Conservation (phyloP, 1,139 yeast genomes). For the Pichia sp. region DNA sequence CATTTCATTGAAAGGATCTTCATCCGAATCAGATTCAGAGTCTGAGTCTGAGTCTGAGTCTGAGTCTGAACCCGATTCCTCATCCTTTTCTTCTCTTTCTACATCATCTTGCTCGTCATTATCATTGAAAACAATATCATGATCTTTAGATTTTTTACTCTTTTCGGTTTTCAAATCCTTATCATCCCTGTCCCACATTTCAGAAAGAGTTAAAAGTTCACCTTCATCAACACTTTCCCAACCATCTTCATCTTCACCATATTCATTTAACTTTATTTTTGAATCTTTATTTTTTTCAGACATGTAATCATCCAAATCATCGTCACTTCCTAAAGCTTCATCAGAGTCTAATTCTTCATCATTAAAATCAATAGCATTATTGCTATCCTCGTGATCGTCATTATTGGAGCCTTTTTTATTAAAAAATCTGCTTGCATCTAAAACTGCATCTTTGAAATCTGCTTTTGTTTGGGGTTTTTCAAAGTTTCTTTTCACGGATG, state of each 20-base stretch:
- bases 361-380: conserved; percentile 35
- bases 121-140: conserved; percentile 30
- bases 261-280: conserved; percentile 27
- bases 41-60: conserved; percentile 26
- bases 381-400: conserved; percentile 22
- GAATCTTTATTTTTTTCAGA: conserved; percentile 21
- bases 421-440: conserved; percentile 29
- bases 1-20: conserved; percentile 27
- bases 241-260: conserved; percentile 40
- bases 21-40: conserved; percentile 26
- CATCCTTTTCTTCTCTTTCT: conserved; percentile 21
- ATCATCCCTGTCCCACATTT: conserved; percentile 84
- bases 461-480: conserved; percentile 10
- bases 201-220: conserved; percentile 70
- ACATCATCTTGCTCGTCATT: conserved; percentile 28
- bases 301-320: conserved; percentile 55
- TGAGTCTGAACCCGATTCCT: conserved; percentile 21
- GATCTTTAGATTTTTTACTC: conserved; percentile 14
- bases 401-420: conserved; percentile 20
- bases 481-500: conserved; percentile 13
- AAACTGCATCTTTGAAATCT: conserved; percentile 30
- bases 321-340: conserved; percentile 72
- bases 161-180: conserved; percentile 30
- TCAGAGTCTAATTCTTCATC: conserved; percentile 75
- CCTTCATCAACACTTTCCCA: conserved; percentile 58